Percentiles rank a stretch among this genome's conserved stretches.
Evolutionary conservation across 2,329 filamentous ascomycete species (phyloP).

Genomic region (Botrytis squamosa): DNA sequence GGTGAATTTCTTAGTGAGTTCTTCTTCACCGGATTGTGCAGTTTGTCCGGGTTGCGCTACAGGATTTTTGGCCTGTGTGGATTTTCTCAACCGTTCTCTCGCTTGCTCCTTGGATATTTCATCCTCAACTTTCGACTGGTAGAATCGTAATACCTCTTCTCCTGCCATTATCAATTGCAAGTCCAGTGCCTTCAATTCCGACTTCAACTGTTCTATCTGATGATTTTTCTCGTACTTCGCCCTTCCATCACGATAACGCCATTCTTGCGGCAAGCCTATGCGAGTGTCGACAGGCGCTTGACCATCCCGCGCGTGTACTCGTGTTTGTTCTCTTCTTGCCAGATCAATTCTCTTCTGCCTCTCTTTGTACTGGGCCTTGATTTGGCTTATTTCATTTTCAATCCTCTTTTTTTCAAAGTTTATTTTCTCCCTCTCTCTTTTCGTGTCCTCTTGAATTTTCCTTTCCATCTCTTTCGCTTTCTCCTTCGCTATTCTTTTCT

Average conservation of each 20-base stretch:
- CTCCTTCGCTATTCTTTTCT: neutral
- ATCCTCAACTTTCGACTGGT: neutral
- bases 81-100: too few species aligned
- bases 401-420: neutral
- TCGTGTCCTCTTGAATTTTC: neutral
- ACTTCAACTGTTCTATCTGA: neutral
- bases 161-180: neutral
- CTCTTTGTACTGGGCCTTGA: too few species aligned
- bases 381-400: neutral
- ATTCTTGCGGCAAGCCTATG: fast-evolving
- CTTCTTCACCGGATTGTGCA: neutral
- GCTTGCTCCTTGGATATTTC: neutral
- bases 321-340: neutral
- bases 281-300: neutral
- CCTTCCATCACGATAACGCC: neutral
- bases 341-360: too few species aligned
- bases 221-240: neutral
- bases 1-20: neutral
- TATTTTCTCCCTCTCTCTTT: neutral
- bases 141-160: neutral
- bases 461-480: neutral
- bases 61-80: neutral
- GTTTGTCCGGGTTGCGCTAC: neutral
- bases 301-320: neutral
- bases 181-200: too few species aligned